Conservation (phyloP, 371 early-diverging fungal species). For the Apophysomyces elegans region DNA sequence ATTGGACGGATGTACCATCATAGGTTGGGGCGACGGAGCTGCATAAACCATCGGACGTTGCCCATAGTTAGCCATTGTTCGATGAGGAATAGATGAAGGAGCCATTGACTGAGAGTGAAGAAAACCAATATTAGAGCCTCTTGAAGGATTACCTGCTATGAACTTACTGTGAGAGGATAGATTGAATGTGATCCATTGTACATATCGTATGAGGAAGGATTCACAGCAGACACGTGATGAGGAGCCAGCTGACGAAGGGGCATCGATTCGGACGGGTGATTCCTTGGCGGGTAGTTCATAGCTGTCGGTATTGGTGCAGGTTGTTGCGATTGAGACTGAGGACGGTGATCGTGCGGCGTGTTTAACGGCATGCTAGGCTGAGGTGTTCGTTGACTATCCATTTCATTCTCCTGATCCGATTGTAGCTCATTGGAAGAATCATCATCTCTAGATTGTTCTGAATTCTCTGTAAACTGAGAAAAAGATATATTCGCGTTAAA, state of each 20-base stretch:
- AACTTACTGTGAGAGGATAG: constrained; percentile 8
- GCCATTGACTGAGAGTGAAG: background rate
- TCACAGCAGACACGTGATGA: constrained; percentile 11
- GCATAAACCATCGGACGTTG: constrained; percentile 15
- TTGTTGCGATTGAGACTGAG: constrained; percentile 11
- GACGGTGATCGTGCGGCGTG: constrained; percentile 7
- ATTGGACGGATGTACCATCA: constrained; percentile 17
- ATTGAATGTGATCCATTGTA: constrained; percentile 12
- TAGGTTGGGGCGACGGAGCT: constrained; percentile 14
- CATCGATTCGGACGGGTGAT: constrained; percentile 9
- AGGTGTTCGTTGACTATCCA: constrained; percentile 10
- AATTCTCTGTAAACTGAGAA: constrained; percentile 14
- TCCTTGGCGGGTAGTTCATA: constrained; percentile 14
- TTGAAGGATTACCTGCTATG: background rate
- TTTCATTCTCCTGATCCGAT: constrained; percentile 7
- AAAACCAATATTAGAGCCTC: background rate
- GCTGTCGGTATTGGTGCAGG: constrained; percentile 5
- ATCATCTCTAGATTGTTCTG: constrained; percentile 17
- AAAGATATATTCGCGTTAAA: background rate
- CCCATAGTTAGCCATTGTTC: constrained; percentile 14
- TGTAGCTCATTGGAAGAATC: constrained; percentile 15
- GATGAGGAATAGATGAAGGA: constrained; percentile 8
- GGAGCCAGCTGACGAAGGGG: constrained; percentile 10
- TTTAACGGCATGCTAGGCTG: constrained; percentile 17
- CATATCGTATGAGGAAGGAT: constrained; percentile 13